A percentile compares a stretch with the other conserved stretches of the same genome.
These are phyloP conservation scores for Allomyces javanicus DNA, from an alignment of 192 early-diverging fungal species.

Conservation along the genomic window DNA sequence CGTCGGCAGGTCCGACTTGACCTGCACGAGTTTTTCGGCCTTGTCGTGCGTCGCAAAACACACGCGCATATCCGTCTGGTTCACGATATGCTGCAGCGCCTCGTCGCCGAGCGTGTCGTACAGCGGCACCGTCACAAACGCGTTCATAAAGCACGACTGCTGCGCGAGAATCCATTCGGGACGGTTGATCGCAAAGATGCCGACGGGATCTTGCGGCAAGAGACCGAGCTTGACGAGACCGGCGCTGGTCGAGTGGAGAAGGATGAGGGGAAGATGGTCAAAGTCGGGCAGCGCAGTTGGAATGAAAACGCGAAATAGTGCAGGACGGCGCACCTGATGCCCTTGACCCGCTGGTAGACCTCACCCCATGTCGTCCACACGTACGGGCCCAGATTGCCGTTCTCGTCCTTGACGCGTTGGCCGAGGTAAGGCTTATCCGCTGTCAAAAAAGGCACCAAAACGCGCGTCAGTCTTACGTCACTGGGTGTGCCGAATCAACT, in stretches of 20 bases:
- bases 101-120: slow-evolving; percentile 72
- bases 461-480: no score
- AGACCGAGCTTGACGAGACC: slow-evolving; percentile 22
- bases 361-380: slow-evolving; percentile 42
- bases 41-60: slow-evolving; percentile 45
- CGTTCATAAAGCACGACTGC: slow-evolving; percentile 39
- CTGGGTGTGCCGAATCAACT: no score
- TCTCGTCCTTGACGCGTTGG: slow-evolving; percentile 25
- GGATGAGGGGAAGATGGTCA: neutral
- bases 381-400: slow-evolving; percentile 42
- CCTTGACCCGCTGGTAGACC: slow-evolving; percentile 35
- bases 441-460: no score
- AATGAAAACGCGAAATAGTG: neutral
- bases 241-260: no score
- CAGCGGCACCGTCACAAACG: slow-evolving; percentile 56
- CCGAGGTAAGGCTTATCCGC: slow-evolving; percentile 38
- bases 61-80: slow-evolving; percentile 54
- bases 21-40: slow-evolving; percentile 24
- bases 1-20: slow-evolving; percentile 46
- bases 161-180: slow-evolving; percentile 62
- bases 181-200: slow-evolving; percentile 54
- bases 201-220: slow-evolving; percentile 21
- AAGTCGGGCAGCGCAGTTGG: neutral
- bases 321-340: slow-evolving; percentile 21
- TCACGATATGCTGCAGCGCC: slow-evolving; percentile 57